A percentile compares a stretch with the other conserved stretches of the same genome.
These are phyloP conservation scores for Nigrospora sphaerica DNA, from an alignment of 2,329 filamentous ascomycete species.

Conservation along the genomic window DNA sequence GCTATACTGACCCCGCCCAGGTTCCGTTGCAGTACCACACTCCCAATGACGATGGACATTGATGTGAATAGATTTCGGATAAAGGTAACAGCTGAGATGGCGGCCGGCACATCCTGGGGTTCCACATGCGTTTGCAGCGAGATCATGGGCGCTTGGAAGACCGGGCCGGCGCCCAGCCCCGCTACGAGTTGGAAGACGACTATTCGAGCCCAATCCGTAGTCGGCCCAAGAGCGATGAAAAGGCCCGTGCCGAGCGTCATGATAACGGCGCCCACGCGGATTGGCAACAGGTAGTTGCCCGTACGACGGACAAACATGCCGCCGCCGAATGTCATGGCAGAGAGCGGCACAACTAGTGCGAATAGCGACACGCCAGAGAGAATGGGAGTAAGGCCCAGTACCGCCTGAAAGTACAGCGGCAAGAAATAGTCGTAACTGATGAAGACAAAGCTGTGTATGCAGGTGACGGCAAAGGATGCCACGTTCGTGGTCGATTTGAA, in stretches of 20 bases:
- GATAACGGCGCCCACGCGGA: conserved; percentile 33
- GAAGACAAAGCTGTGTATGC: conserved; percentile 36
- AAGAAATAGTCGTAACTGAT: conserved; percentile 40
- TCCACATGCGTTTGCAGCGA: conserved; percentile 43
- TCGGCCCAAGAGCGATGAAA: conserved; percentile 38
- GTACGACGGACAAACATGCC: conserved; percentile 26
- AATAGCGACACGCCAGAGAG: conserved; percentile 24
- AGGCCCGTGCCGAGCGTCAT: conserved; percentile 40
- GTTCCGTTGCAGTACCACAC: conserved; percentile 47
- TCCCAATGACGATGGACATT: conserved; percentile 50
- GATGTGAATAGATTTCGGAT: conserved; percentile 48
- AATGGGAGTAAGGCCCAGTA: conserved; percentile 17
- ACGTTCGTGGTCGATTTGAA: conserved; percentile 43
- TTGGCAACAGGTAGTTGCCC: conserved; percentile 38
- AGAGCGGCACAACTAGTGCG: conserved; percentile 39
- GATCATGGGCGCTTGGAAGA: conserved; percentile 48
- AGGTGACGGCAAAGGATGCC: conserved; percentile 31
- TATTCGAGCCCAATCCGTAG: conserved; percentile 23
- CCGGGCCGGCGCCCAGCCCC: conserved; percentile 41
- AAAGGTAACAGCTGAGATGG: conserved; percentile 46
- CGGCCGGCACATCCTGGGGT: conserved; percentile 43
- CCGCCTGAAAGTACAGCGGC: conserved; percentile 24
- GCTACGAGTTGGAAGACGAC: conserved; percentile 34
- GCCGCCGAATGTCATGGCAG: conserved; percentile 19
- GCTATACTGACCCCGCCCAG: background rate